phyloP scores from a whole-genome alignment of 2,329 filamentous ascomycete species.

The Aspergillus ustus region DNA sequence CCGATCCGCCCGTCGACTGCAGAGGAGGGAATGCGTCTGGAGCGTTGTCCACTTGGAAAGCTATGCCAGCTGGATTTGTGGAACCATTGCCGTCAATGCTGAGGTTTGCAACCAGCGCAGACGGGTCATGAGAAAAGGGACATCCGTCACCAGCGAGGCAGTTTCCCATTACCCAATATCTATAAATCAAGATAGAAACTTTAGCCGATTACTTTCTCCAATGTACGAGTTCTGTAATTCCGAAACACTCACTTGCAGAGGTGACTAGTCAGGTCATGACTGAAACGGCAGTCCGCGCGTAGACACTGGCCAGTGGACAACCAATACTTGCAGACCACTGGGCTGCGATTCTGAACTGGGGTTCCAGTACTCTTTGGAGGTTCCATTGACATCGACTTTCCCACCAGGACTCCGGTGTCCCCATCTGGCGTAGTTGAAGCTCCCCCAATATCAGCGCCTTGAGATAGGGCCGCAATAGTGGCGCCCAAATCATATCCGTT shows the following conservation, averaged over 20 bases:
- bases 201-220: neutral
- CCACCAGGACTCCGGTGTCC: constrained; percentile 71
- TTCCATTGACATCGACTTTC: constrained; percentile 83
- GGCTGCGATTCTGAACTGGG: constrained; percentile 74
- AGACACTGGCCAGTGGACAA: constrained; percentile 94
- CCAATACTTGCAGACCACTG: constrained; percentile 96
- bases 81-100: constrained; percentile 60
- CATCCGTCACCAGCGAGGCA: constrained; percentile 93
- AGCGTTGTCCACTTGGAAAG: constrained; percentile 76
- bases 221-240: neutral
- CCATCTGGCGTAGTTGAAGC: constrained; percentile 59
- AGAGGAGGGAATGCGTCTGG: constrained; percentile 84
- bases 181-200: constrained; percentile 41
- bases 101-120: constrained; percentile 81
- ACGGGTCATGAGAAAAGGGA: constrained; percentile 95
- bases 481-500: constrained; percentile 94
- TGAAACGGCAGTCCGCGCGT: constrained; percentile 93
- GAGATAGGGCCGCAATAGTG: constrained; percentile 87
- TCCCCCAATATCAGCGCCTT: constrained; percentile 63
- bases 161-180: constrained; percentile 95
- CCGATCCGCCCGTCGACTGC: constrained; percentile 60
- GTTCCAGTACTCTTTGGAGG: constrained; percentile 76
- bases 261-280: constrained; percentile 92
- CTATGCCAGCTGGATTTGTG: constrained; percentile 59
- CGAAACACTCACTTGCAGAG: constrained; percentile 87